These are phyloP conservation scores for Aciculosporium take DNA, from an alignment of 2,329 filamentous ascomycete species.

Conservation along the genomic window DNA sequence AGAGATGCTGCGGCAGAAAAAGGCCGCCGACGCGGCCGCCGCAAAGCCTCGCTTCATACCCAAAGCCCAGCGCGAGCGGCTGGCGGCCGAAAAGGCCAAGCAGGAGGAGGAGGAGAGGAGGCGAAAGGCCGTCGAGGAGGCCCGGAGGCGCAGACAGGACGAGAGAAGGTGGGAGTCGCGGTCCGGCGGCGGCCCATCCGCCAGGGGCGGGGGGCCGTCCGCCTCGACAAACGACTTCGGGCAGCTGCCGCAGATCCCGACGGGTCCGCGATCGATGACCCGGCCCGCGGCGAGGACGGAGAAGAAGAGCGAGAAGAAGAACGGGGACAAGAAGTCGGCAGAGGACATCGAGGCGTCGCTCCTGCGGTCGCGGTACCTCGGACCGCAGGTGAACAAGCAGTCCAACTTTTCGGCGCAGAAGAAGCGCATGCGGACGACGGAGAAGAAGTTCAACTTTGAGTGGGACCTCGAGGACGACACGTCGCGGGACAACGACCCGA, in stretches of 20 bases:
- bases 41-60: conserved; percentile 81
- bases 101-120: conserved; percentile 51
- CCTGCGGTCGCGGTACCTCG: conserved; percentile 75
- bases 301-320: conserved; percentile 24
- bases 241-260: conserved; percentile 35
- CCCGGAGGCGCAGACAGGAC: conserved; percentile 60
- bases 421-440: conserved; percentile 81
- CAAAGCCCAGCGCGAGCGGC: conserved; percentile 65
- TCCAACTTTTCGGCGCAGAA: conserved; percentile 91
- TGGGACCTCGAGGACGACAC: conserved; percentile 96
- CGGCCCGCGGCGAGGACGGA: conserved; percentile 25
- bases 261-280: conserved; percentile 54
- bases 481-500: conserved; percentile 49
- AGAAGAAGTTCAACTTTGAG: conserved; percentile 98
- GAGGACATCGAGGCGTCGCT: conserved; percentile 60
- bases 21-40: conserved; percentile 68
- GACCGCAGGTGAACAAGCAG: conserved; percentile 66
- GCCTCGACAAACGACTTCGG: conserved; percentile 12
- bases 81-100: conserved; percentile 63
- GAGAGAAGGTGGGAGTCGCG: conserved; percentile 23
- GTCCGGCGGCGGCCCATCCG: conserved; percentile 12
- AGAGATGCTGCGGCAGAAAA: conserved; percentile 72
- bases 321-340: conserved; percentile 25
- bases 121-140: conserved; percentile 37
- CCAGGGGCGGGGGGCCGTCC: conserved; percentile 5